Evolutionary conservation across 306 rosid genomes (phyloP), one percentile per base, ranked within the genome.

Genomic region (Castanea mollissima): DNA sequence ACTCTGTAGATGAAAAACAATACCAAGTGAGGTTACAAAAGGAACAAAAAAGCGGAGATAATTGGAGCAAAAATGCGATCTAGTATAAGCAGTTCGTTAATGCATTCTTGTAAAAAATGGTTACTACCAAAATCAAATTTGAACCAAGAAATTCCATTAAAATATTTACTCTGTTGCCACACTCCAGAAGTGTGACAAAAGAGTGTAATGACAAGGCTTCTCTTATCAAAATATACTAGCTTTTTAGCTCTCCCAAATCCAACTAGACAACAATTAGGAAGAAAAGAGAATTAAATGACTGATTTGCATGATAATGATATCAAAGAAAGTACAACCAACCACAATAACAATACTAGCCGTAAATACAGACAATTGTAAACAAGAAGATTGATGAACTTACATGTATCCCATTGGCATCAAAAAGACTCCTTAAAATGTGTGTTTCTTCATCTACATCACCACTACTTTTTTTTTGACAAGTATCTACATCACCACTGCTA

Each of bases 391-490:
- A 74, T 78, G 75, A 83, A 77, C 98, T 89, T 84, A 93, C 99
- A 87, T 95, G 99, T 87, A 95, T 85, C 77, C 98, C 99, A 64
- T 91, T 85, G 70, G 94, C 91, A 75, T 86, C 90, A 85, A 92
- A 90, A 74, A 95, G 98, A 82, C 91, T 86, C 84, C 51, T 90
- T 87, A 95, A 81, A 64, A 95, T 88, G 85, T 85, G 79, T 76
- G 93, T 86, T 85, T 91, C 96, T 75, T 87, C 97, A 71, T 88
- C 96, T 76, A 60, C 88, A 63, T 84, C 91, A 74, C 80, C 86
- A 38, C 79, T 72, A 73, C 79, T 76, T 38, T 38, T 38, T 38
- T 38, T 38, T 38, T 38, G 6, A 35, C 6, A 6, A 35, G 44
- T 35, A 35, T 35, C 46, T 38, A 60, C 87, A 63, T 84, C 91